Percentiles rank a stretch among this genome's conserved stretches.
Conservation (phyloP, 2,329 filamentous ascomycete genomes). For the Neonectria hederae region DNA sequence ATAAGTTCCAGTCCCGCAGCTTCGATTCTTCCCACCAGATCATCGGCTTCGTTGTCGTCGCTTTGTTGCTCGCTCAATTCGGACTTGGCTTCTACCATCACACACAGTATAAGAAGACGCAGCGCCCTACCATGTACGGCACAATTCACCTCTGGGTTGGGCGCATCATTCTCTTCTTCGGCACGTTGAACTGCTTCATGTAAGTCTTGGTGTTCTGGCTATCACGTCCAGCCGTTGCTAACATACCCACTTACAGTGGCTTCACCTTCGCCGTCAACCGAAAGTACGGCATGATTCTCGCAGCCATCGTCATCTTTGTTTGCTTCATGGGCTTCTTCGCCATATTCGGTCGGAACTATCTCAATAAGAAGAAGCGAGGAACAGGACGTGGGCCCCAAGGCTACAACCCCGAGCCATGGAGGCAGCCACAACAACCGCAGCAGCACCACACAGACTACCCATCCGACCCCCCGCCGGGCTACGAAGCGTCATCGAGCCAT, state of each 20-base stretch:
- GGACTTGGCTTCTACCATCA: conserved; percentile 66
- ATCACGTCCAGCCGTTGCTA: not conserved
- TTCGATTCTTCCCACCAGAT: conserved; percentile 67
- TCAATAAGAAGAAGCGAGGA: conserved; percentile 33
- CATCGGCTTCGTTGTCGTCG: conserved; percentile 64
- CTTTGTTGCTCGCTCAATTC: conserved; percentile 63
- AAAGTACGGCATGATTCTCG: conserved; percentile 58
- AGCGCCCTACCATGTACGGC: conserved; percentile 59
- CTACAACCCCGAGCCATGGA: conserved; percentile 46
- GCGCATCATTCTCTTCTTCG: conserved; percentile 61
- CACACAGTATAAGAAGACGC: conserved; percentile 60
- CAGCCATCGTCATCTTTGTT: conserved; percentile 56
- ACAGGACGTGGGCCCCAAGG: conserved; percentile 32
- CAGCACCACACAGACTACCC: conserved; percentile 34
- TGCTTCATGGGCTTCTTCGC: conserved; percentile 53
- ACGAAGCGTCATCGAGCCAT: conserved; percentile 46
- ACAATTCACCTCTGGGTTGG: conserved; percentile 68
- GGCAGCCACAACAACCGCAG: conserved; percentile 34
- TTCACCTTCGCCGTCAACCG: conserved; percentile 64
- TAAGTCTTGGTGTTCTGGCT: conserved; percentile 45
- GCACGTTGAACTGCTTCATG: conserved; percentile 66
- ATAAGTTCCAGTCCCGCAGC: conserved; percentile 55
- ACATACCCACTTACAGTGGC: conserved; percentile 51
- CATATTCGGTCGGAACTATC: conserved; percentile 43
- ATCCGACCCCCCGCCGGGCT: conserved; percentile 47